These are phyloP conservation scores for Nakazawaea anatomiae DNA, from an alignment of 805 yeast species.

Conservation along the genomic window DNA sequence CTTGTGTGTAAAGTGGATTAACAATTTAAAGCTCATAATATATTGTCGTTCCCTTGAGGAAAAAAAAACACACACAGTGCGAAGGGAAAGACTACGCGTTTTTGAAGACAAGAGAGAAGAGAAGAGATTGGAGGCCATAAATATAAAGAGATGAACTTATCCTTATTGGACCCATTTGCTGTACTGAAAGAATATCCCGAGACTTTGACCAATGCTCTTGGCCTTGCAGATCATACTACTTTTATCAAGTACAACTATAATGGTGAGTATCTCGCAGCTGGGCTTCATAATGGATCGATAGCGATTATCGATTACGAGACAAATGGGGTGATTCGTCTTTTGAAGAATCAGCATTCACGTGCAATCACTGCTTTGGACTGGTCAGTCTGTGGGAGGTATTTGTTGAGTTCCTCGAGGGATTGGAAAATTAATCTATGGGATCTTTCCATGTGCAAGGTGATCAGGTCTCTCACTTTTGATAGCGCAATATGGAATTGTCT, in stretches of 20 bases:
- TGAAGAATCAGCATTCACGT: constrained; percentile 57
- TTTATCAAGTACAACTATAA: constrained; percentile 60
- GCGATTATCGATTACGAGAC: constrained; percentile 73
- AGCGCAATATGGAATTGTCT: constrained; percentile 71
- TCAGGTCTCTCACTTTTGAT: constrained; percentile 46
- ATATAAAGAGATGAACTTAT: constrained; percentile 53
- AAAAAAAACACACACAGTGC: neutral
- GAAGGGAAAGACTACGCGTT: neutral
- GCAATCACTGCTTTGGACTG: constrained; percentile 71
- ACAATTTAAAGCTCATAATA: too few relatives aligned
- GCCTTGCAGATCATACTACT: constrained; percentile 60
- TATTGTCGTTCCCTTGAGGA: neutral
- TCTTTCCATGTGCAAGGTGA: constrained; percentile 35
- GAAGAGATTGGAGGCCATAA: neutral
- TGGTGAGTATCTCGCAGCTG: constrained; percentile 86
- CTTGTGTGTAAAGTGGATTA: neutral
- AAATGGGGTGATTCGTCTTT: constrained; percentile 45
- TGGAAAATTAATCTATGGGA: constrained; percentile 86
- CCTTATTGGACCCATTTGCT: constrained; percentile 84
- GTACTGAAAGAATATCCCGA: constrained; percentile 92
- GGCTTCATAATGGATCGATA: constrained; percentile 67
- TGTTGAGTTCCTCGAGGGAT: constrained; percentile 71
- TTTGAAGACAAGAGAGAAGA: too few relatives aligned
- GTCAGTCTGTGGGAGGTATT: constrained; percentile 66
- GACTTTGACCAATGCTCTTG: constrained; percentile 62